Conservation (phyloP, 768 basidiomycete genomes). For the Leccinum arenicola region DNA sequence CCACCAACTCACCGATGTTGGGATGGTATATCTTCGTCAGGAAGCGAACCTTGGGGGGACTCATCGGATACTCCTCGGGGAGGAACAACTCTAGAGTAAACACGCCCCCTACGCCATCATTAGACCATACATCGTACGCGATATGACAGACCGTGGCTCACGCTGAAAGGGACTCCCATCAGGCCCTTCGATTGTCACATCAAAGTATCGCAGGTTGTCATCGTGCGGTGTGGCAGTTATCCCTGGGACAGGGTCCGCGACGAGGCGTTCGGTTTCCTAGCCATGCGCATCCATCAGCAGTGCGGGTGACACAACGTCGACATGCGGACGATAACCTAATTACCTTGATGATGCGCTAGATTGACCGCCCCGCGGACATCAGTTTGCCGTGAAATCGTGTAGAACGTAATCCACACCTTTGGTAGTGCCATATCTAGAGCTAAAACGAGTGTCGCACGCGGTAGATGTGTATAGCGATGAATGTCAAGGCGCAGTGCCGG, state of each 20-base stretch:
- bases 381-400: not conserved
- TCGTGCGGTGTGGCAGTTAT: constrained; percentile 95
- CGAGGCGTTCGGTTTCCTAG: constrained; percentile 96
- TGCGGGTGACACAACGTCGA: constrained; percentile 18
- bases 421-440: constrained; percentile 33
- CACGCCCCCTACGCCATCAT: constrained; percentile 63
- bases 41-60: constrained; percentile 96
- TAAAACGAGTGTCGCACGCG: constrained; percentile 15
- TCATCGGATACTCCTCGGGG: constrained; percentile 99
- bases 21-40: constrained; percentile 99
- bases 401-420: constrained; percentile 27
- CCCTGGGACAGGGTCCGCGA: constrained; percentile 95
- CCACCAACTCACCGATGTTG: constrained; percentile 80
- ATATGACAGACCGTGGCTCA: constrained; percentile 35
- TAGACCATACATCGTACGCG: not conserved
- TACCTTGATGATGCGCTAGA: constrained; percentile 55
- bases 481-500: constrained; percentile 1
- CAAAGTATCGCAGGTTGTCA: constrained; percentile 97
- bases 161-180: constrained; percentile 90
- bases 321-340: constrained; percentile 2
- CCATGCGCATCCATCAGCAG: constrained; percentile 17
- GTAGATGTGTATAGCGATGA: constrained; percentile 15
- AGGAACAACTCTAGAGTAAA: constrained; percentile 98
- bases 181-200: constrained; percentile 95
- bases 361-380: constrained; percentile 9